Evolutionary conservation across 176 grass and related monocot genomes (phyloP).

Genomic region (Luzula sylvatica): DNA sequence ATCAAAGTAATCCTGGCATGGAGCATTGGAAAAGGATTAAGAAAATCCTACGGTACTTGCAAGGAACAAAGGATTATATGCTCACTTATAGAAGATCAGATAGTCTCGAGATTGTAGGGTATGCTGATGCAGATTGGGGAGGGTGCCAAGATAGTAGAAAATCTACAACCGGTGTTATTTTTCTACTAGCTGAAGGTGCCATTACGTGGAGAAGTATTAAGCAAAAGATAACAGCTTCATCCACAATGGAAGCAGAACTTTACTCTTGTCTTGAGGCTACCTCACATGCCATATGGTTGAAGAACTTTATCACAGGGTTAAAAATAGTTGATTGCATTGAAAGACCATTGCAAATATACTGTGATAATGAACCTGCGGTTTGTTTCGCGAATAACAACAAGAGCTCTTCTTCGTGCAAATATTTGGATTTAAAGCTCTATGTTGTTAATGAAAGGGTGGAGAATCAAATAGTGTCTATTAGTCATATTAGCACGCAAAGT

Average conservation of each 20-base stretch:
- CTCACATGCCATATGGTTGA: not conserved
- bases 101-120: no score
- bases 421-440: not conserved
- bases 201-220: no score
- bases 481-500: not conserved
- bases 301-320: not conserved
- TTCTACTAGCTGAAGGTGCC: no score
- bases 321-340: not conserved
- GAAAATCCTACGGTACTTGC: not conserved
- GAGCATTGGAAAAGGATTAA: constrained; percentile 1
- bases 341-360: not conserved
- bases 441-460: not conserved
- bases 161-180: no score
- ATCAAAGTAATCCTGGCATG: no score
- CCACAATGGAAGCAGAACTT: not conserved
- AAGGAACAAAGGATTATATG: constrained; percentile 21
- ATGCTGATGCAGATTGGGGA: no score
- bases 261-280: not conserved
- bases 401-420: not conserved
- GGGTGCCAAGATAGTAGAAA: no score
- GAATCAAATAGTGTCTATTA: not conserved
- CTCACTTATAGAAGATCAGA: no score
- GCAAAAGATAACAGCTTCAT: no score
- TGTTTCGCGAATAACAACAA: no score
- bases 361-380: not conserved